These are phyloP conservation scores for Calocera cornea DNA, from an alignment of 768 basidiomycete genomes.

Conservation along the genomic window DNA sequence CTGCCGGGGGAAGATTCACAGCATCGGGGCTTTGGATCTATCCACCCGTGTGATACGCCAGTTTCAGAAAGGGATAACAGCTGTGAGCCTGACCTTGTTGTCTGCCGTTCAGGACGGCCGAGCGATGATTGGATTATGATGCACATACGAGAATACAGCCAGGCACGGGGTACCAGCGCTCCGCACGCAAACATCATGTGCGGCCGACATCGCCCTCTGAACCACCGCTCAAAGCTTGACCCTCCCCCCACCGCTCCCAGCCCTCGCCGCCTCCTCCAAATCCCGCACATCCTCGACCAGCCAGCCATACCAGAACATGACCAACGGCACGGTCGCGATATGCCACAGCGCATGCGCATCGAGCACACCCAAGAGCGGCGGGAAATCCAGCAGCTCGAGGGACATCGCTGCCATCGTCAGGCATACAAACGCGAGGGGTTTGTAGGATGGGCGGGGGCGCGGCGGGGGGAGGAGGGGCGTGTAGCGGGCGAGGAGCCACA, in stretches of 20 bases:
- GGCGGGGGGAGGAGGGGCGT: constrained; percentile 42
- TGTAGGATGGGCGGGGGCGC: constrained; percentile 37
- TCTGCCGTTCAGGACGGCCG: too few species aligned
- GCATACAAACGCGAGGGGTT: constrained; percentile 38
- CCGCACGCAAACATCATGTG: too few species aligned
- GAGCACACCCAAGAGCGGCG: constrained; percentile 56
- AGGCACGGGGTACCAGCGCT: too few species aligned
- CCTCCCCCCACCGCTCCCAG: neutral
- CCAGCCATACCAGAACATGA: constrained; percentile 75
- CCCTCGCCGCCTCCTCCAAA: constrained; percentile 19
- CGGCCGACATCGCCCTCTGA: neutral
- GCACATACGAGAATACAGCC: too few species aligned
- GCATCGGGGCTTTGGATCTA: too few species aligned
- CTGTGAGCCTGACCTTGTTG: too few species aligned
- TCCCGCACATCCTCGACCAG: constrained; percentile 59
- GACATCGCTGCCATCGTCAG: constrained; percentile 60
- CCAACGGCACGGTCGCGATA: constrained; percentile 63
- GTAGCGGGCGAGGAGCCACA: constrained; percentile 57
- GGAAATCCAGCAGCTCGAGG: constrained; percentile 85
- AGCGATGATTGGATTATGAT: too few species aligned
- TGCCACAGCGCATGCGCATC: constrained; percentile 96
- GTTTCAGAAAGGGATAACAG: too few species aligned
- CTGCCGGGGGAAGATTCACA: too few species aligned
- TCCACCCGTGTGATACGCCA: too few species aligned
- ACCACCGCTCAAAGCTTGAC: neutral